Evolutionary conservation across 805 yeast species (phyloP).

Genomic region (Suhomyces sp.): DNA sequence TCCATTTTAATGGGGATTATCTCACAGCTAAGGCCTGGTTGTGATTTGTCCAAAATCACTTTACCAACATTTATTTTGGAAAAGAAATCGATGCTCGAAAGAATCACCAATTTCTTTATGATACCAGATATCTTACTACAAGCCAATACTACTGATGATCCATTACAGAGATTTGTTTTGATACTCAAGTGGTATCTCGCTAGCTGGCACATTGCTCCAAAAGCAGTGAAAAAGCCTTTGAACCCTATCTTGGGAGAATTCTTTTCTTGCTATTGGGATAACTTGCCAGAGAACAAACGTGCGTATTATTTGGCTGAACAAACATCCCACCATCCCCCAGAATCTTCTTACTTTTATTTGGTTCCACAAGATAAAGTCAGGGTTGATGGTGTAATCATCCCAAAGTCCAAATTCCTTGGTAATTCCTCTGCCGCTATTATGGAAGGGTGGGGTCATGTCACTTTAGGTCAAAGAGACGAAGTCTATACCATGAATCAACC

Average conservation of each 20-base stretch:
- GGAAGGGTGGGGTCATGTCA: slow-evolving; percentile 82
- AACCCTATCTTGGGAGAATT: slow-evolving; percentile 93
- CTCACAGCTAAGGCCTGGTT: slow-evolving; percentile 88
- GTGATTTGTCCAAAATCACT: slow-evolving; percentile 86
- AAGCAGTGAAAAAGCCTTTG: slow-evolving; percentile 95
- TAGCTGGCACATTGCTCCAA: slow-evolving; percentile 98
- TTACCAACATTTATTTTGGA: slow-evolving; percentile 94
- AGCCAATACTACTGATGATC: slow-evolving; percentile 61
- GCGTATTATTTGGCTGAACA: slow-evolving; percentile 92
- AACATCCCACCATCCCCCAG: slow-evolving; percentile 98
- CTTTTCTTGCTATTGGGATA: slow-evolving; percentile 90
- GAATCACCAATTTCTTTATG: slow-evolving; percentile 84
- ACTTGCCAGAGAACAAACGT: slow-evolving; percentile 58
- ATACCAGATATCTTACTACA: slow-evolving; percentile 71
- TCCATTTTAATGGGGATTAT: slow-evolving; percentile 83
- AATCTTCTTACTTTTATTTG: slow-evolving; percentile 86
- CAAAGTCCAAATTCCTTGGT: slow-evolving; percentile 85
- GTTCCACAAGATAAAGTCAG: slow-evolving; percentile 78
- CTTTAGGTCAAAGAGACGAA: slow-evolving; percentile 66
- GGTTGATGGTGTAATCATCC: slow-evolving; percentile 85
- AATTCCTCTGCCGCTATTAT: slow-evolving; percentile 96
- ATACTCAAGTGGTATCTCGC: slow-evolving; percentile 89
- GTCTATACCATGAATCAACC: slow-evolving; percentile 88
- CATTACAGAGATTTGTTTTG: slow-evolving; percentile 64
- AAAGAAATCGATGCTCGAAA: slow-evolving; percentile 92